Conservation (phyloP, 495 filamentous ascomycete species). For the Neurospora africana region DNA sequence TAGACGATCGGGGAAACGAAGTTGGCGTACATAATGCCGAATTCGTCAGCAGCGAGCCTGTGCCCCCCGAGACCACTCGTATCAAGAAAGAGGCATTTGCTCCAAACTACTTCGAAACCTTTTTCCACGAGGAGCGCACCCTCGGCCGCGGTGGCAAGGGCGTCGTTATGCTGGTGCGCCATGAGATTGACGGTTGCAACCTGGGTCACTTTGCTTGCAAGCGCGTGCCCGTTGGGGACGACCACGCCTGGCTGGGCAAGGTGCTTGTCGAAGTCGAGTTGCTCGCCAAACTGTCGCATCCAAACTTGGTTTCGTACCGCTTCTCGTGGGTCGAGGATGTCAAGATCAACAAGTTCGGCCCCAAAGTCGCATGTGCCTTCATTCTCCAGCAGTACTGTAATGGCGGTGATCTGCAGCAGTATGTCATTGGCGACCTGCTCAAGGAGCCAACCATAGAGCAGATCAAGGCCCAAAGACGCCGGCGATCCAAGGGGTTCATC, state of each 20-base stretch:
- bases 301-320: constrained; percentile 93
- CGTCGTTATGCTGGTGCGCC: constrained; percentile 82
- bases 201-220: constrained; percentile 93
- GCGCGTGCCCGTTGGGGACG: constrained; percentile 87
- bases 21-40: constrained; percentile 31
- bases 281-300: constrained; percentile 80
- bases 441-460: constrained; percentile 58
- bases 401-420: constrained; percentile 78
- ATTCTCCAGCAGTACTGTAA: constrained; percentile 98
- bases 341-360: constrained; percentile 71
- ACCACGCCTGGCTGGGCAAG: constrained; percentile 92
- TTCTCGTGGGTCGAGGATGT: constrained; percentile 95
- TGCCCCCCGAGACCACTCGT: constrained; percentile 41
- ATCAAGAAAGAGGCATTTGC: constrained; percentile 83
- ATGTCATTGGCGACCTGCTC: constrained; percentile 63
- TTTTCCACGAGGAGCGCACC: constrained; percentile 79
- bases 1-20: constrained; percentile 13
- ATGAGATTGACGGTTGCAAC: constrained; percentile 77
- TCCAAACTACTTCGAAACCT: constrained; percentile 79
- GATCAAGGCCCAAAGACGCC: constrained; percentile 74
- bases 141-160: constrained; percentile 89
- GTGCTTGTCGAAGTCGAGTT: constrained; percentile 86
- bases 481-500: constrained; percentile 54
- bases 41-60: constrained; percentile 44
- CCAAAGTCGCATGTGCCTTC: constrained; percentile 88